These are phyloP conservation scores for Penicillium canariense DNA, from an alignment of 495 filamentous ascomycete species.

Conservation along the genomic window DNA sequence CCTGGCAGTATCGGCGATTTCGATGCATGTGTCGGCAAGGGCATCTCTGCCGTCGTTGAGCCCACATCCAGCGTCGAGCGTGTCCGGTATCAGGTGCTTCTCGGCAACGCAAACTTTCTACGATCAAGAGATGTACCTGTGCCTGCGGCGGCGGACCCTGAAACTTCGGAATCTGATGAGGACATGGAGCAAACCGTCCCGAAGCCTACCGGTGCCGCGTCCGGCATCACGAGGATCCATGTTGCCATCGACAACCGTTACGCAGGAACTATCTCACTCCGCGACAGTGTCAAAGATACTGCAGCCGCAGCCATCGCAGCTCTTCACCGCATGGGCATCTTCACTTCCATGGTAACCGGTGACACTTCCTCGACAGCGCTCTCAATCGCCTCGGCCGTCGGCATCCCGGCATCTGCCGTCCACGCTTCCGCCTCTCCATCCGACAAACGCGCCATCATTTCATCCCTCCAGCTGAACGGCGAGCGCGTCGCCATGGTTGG, in stretches of 20 bases:
- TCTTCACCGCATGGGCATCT: constrained; percentile 77
- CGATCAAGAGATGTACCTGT: constrained; percentile 63
- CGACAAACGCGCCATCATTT: constrained; percentile 83
- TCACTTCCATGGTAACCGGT: constrained; percentile 88
- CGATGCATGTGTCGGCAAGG: constrained; percentile 77
- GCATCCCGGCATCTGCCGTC: constrained; percentile 71
- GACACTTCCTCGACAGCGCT: constrained; percentile 81
- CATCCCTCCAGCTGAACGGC: constrained; percentile 66
- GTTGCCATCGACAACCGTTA: constrained; percentile 80
- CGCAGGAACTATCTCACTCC: constrained; percentile 75
- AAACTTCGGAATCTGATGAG: constrained; percentile 23
- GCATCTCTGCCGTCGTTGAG: constrained; percentile 78
- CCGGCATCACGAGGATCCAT: constrained; percentile 85
- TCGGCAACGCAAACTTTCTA: constrained; percentile 81
- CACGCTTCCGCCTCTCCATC: constrained; percentile 81
- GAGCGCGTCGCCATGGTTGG: constrained; percentile 93
- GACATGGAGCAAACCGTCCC: constrained; percentile 20
- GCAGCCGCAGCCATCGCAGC: constrained; percentile 83
- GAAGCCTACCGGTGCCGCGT: constrained; percentile 31
- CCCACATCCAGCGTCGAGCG: constrained; percentile 64
- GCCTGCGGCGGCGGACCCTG: constrained; percentile 58
- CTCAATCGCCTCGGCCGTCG: constrained; percentile 77
- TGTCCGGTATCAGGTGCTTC: constrained; percentile 69
- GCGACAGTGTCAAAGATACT: constrained; percentile 85
- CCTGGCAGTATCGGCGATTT: constrained; percentile 85